Evolutionary conservation across 2,329 filamentous ascomycete species (phyloP), one percentile per base, ranked within the genome.

Genomic region (Pseudogymnoascus sp.): DNA sequence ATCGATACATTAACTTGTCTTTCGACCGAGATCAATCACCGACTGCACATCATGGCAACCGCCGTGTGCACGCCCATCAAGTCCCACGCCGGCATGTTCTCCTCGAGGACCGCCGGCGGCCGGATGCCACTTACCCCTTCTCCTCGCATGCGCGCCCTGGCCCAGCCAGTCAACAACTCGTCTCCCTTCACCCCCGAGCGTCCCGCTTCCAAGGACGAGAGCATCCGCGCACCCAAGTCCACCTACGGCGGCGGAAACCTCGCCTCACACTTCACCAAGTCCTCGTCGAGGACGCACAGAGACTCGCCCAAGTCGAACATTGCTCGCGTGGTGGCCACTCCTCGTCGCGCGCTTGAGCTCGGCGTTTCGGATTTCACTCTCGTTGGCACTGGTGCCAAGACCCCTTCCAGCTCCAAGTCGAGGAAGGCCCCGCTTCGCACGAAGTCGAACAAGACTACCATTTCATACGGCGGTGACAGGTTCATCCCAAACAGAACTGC

Each of bases 281-380:
- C 83, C 2, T 77, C 76, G 65, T 82, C 86, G 66, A 88, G 87
- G 78, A 78, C 82, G 42, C 88, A 90, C 75, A 88, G 90, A 60
- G 90, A 94, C 74, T 97, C 93, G 2, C 92, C 92, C 74, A 97
- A 97, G 81, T 97, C 92, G 65, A 97, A 97, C 81, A 97, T 97
- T 75, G 90, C 89, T 68, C 85, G 86, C 67, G 79, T 79, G 44
- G 59, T 60, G 2, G 83, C 87, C 64, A 92, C 91, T 47, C 92
- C 93, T 18, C 89, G 90, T 71, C 91, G 89, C 75, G 83, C 81
- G 56, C 83, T 97, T 40, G 93, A 97, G 76, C 84, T 96, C 42
- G 92, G 91, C 68, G 87, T 96, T 35, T 97, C 92, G 42, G 92
- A 99, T 74, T 97, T 93, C 81, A 86, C 90, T 16, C 82, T 99